These are phyloP conservation scores for Suhomyces sp. DNA, from an alignment of 805 yeast genomes.

Conservation along the genomic window DNA sequence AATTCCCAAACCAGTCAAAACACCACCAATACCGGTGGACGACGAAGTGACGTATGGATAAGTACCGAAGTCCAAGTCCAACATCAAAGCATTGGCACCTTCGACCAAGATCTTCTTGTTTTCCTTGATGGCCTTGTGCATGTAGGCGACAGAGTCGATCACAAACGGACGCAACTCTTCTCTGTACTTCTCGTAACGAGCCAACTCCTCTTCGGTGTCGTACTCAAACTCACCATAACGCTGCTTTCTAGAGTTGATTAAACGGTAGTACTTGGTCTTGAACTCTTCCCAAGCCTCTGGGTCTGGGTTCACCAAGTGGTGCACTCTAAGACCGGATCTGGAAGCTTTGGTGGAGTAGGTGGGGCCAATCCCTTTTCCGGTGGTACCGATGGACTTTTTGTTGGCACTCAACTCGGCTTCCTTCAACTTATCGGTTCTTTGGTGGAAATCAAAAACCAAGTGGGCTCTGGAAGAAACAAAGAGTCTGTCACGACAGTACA, in stretches of 20 bases:
- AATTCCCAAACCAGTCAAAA: constrained; percentile 90
- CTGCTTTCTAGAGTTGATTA: constrained; percentile 75
- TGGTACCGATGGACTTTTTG: constrained; percentile 91
- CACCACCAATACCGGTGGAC: constrained; percentile 96
- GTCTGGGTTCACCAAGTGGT: constrained; percentile 86
- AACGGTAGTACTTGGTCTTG: constrained; percentile 68
- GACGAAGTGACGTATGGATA: constrained; percentile 97
- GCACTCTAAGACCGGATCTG: constrained; percentile 94
- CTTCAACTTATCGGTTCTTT: constrained; percentile 90
- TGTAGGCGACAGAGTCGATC: constrained; percentile 84
- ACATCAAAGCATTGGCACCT: constrained; percentile 98
- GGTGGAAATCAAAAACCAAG: constrained; percentile 96
- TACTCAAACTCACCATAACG: constrained; percentile 93
- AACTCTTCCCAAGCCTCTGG: constrained; percentile 94
- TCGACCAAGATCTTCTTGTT: constrained; percentile 90
- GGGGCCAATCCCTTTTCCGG: constrained; percentile 99
- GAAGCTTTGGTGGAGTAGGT: constrained; percentile 96
- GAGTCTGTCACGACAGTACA: constrained; percentile 69
- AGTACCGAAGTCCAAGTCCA: constrained; percentile 96
- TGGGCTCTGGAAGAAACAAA: constrained; percentile 93
- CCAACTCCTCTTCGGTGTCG: constrained; percentile 77
- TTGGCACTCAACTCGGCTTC: constrained; percentile 82
- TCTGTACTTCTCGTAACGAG: constrained; percentile 69
- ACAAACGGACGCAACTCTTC: constrained; percentile 83
- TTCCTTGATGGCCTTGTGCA: constrained; percentile 69